These are phyloP conservation scores for Camellia oleifera DNA, from an alignment of 179 eudicot species.

Conservation along the genomic window DNA sequence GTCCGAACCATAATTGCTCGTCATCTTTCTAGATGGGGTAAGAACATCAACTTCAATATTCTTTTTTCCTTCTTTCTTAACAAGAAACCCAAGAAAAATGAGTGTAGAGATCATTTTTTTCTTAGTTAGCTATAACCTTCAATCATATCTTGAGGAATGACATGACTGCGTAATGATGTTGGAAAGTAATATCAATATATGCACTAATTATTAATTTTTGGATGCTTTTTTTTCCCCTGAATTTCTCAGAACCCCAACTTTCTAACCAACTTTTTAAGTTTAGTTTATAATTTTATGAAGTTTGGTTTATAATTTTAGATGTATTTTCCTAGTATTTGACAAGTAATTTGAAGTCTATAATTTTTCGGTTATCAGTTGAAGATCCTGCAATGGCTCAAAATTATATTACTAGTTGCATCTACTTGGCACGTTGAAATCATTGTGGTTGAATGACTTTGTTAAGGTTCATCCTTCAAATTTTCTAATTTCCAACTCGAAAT, in stretches of 20 bases:
- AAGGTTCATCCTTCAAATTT: neutral
- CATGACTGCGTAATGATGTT: neutral
- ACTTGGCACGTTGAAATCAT: neutral
- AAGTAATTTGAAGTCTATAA: neutral
- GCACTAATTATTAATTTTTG: neutral
- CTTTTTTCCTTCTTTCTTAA: neutral
- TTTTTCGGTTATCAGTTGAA: neutral
- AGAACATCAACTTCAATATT: neutral
- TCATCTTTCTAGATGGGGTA: conserved; percentile 14
- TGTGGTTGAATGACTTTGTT: neutral
- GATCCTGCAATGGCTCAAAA: neutral
- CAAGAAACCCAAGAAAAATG: neutral
- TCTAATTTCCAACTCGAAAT: neutral
- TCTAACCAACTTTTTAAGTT: neutral
- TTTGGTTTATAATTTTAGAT: neutral
- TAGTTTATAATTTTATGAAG: neutral
- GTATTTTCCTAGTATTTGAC: neutral
- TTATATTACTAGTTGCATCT: neutral
- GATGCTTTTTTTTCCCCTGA: neutral
- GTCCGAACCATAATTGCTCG: conserved; percentile 37
- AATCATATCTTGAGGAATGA: neutral
- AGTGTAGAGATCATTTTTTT: neutral
- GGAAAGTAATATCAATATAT: neutral
- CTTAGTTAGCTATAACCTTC: too few species aligned
- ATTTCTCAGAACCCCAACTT: neutral